Evolutionary conservation across 1,284 basidiomycete genomes (phyloP), one percentile per base, ranked within the genome.

Genomic region (Cryptococcus floricola): DNA sequence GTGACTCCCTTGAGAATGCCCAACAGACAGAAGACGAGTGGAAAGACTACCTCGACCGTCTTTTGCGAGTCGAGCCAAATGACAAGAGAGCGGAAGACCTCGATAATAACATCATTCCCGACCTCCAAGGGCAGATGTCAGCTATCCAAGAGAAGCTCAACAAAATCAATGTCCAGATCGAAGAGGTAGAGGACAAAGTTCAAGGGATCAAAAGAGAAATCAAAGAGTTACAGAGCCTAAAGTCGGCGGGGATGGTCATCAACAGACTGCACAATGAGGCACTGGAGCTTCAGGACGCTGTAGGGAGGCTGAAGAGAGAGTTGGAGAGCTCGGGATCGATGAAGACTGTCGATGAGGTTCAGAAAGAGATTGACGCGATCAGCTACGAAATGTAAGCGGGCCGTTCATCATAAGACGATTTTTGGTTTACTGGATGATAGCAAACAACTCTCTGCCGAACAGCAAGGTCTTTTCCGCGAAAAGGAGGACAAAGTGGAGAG

Each of bases 341-440:
- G 6, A 89, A 86, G 75, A 92, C 91, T 0, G 83, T 84, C 1
- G 89, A 91, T 48, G 91, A 93, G 50, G 86, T 96, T 3, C 88
- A 95, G 70, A 77, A 70, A 25, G 86, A 93, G 66, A 78, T 94
- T 7, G 84, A 87, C 52, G 75, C 76, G 5, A 66, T 92, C 37
- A 79, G 81, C 1, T 75, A 75, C 18, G 80, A 87, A 52, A 81
- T 92, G 92, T 95, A 62, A 66, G 86, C 76, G 23, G 12, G 45
- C 19, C 25, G 4, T 31, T 7, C 39, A 18, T 38, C 39, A 12
- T n/a, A 8, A 18, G 10, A 38, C 12, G 23, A 25, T 14, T 14
- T 45, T 38, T 8, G 39, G 16, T 16, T 44, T 44, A 16, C 41
- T 28, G 5, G 14, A 39, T 54, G n/a, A 19, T 18, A 14, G 34